Evolutionary conservation across 257 asterid genomes (phyloP), one percentile per base, ranked within the genome.

Genomic region (Linaria vulgaris): DNA sequence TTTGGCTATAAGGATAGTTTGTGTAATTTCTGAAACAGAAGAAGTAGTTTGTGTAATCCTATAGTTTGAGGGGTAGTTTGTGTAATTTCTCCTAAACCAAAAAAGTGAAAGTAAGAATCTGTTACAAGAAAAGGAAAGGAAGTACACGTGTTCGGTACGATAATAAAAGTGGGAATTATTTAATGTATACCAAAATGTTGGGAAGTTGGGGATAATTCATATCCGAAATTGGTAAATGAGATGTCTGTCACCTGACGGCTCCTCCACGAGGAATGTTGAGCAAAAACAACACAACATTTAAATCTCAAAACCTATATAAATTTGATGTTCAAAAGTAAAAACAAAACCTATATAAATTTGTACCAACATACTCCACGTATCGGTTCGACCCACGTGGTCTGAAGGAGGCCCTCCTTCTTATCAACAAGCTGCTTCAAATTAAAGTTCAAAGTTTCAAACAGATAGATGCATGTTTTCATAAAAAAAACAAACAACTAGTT

Each of bases 181-280:
- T 9, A 16, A 17, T 37, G 25, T 1, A 17, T 20, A 1, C 21
- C 53, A 44, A 24, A 12, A 8, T 15, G 62, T 41, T 20, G 25
- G 45, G 23, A 11, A 25, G 30, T 13, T 56, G 59, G 68, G 64
- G 19, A 19, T 9, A 64, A 56, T 47, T 38, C 53, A 38, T 61
- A 59, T 73, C 17, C 56, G 41, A 48, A 59, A 63, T 31, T 59
- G 62, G 65, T 4, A 46, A 34, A 41, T 56, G 68, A 4, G 80
- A n/a, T 70, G 59, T 47, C 38, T 61, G 47, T 75, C 71, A 71
- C 70, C 71, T 71, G 71, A 70, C 61, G 23, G 17, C 23, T 63
- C 74, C 23, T 44, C 80, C 76, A 75, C 76, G 74, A 67, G 74
- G 77, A 76, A 71, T 76, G 80, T 62, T 58, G 76, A 71, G 61